A percentile compares a stretch with the other conserved stretches of the same genome.
phyloP scores from a whole-genome alignment of 768 basidiomycete species.

The Steccherinum ochraceum region DNA sequence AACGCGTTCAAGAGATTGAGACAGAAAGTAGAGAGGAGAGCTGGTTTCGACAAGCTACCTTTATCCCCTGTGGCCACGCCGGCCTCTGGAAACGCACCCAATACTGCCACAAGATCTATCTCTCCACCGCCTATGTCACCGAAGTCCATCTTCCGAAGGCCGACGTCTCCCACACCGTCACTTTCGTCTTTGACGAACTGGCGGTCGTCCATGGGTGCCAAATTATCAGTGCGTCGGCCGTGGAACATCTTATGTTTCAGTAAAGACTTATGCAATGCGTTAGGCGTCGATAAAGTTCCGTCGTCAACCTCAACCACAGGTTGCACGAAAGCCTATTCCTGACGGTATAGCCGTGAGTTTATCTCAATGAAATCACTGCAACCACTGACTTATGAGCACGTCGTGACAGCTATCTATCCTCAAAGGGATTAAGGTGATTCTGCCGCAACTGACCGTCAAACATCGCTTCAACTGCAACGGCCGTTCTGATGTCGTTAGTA shows the following conservation, averaged over 20 bases:
- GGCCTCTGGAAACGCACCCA: background rate
- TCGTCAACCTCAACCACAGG: constrained; percentile 27
- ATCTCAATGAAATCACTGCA: too few relatives aligned
- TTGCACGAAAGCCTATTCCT: background rate
- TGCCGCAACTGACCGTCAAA: constrained; percentile 42
- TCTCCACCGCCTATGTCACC: constrained; percentile 3
- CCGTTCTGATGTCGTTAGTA: constrained; percentile 19
- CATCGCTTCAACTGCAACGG: constrained; percentile 20
- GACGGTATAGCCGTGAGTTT: constrained; percentile 10
- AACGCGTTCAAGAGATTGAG: constrained; percentile 8
- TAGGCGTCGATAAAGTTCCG: constrained; percentile 45
- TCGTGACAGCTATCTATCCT: constrained; percentile 50
- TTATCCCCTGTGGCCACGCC: constrained; percentile 10
- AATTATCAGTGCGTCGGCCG: too few relatives aligned
- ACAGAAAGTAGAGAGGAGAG: background rate
- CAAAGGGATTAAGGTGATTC: constrained; percentile 33
- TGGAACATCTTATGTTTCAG: too few relatives aligned
- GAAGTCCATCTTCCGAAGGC: constrained; percentile 32
- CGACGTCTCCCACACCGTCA: constrained; percentile 9
- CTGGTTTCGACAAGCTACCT: background rate
- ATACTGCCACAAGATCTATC: background rate
- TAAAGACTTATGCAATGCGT: background rate
- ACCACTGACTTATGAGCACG: too few relatives aligned
- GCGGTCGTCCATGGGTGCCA: background rate
- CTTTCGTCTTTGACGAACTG: background rate